Evolutionary conservation across 2,329 filamentous ascomycete genomes (phyloP), one percentile per base, ranked within the genome.

Genomic region (Didymella arachidicola): DNA sequence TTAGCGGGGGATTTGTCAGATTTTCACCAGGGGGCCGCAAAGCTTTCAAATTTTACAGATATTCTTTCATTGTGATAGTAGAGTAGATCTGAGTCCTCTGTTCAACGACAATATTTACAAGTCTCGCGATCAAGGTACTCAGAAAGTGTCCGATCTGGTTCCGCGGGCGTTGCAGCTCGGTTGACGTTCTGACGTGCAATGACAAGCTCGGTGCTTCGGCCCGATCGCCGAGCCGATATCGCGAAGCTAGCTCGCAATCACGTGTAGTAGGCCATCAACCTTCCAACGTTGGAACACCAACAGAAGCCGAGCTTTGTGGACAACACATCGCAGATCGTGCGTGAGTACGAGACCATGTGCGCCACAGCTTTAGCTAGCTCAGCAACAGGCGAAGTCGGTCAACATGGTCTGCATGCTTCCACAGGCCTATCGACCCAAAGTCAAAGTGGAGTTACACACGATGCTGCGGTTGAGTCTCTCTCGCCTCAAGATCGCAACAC

Each of bases 1-100:
- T 58, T 53, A 58, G 55, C 44, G 55, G 49, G 55, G 44, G 34
- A 34, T 53, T 46, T 27, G 41, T 43, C 41, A 19, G 51, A 46
- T 53, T 58, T 49, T 57, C 55, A 57, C 48, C 55, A 16, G 19
- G 26, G 16, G 16, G 43, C 27, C 43, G 51, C 42, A n/a, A 8
- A 7, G 42, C n/a, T 5, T 38, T 38, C 29, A 22, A 14, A 3
- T 22, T 30, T 54, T 29, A 22, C n/a, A 26, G 32, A 32, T 10
- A 7, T 27, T 14, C 14, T 25, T 30, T 30, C n/a, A 30, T 41
- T 22, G 7, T 22, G 7, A 18, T 34, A n/a, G 27, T 22, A 22
- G 10, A n/a, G 10, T 12, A 2, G 26, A n/a, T 19, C 12, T 43
- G 4, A 27, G 7, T 3, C n/a, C n/a, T 43, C 16, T 27, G 6